phyloP scores from a whole-genome alignment of 2,329 filamentous ascomycete species.

The Davidsoniella australis region DNA sequence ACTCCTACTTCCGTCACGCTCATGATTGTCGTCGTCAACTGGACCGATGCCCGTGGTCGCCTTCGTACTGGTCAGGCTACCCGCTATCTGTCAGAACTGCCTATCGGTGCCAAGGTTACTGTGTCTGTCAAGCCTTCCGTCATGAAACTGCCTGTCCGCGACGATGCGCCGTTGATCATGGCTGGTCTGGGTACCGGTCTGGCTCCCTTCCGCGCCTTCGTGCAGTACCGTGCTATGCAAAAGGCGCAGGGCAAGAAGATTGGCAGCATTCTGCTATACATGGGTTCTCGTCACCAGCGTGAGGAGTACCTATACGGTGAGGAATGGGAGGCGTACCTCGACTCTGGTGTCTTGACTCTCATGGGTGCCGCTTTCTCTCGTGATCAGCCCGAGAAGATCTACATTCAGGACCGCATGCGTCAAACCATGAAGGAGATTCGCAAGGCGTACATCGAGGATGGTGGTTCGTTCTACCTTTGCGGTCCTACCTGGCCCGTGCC shows the following conservation, averaged over 20 bases:
- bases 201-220: slow-evolving; percentile 96
- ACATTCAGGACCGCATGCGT: slow-evolving; percentile 97
- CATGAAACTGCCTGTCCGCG: slow-evolving; percentile 87
- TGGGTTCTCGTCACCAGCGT: slow-evolving; percentile 90
- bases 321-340: slow-evolving; percentile 97
- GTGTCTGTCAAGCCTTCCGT: slow-evolving; percentile 95
- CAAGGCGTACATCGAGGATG: slow-evolving; percentile 69
- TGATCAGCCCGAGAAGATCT: slow-evolving; percentile 96
- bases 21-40: slow-evolving; percentile 94
- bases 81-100: slow-evolving; percentile 65
- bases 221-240: slow-evolving; percentile 95
- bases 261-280: slow-evolving; percentile 82
- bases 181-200: slow-evolving; percentile 95
- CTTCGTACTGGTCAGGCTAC: slow-evolving; percentile 88
- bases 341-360: slow-evolving; percentile 85
- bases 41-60: slow-evolving; percentile 76
- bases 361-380: slow-evolving; percentile 88
- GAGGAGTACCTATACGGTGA: slow-evolving; percentile 98
- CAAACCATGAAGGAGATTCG: slow-evolving; percentile 70
- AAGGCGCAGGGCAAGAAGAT: slow-evolving; percentile 95
- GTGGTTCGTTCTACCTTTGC: slow-evolving; percentile 92
- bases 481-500: slow-evolving; percentile 97
- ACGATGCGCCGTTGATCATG: slow-evolving; percentile 94
- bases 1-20: slow-evolving; percentile 78
- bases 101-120: slow-evolving; percentile 61